Base-by-base conservation (phyloP, 176 grass and related monocot species). In the Alloteropsis semialata region DNA sequence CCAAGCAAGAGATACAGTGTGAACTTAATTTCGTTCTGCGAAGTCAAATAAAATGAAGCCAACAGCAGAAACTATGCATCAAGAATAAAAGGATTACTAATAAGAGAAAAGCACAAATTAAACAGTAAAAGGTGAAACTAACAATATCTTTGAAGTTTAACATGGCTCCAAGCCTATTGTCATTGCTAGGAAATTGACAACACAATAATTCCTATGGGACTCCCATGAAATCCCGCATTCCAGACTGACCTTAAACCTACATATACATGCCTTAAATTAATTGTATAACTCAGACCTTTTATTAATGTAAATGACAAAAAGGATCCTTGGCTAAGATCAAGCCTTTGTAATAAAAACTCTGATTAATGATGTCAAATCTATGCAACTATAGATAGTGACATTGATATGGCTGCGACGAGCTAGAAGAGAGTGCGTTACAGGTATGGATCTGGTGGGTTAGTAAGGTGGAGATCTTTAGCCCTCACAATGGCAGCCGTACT, bases 1-100 rank as follows among this genome's bases (percentile, higher is more conserved):
- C 34, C 55, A 86, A 54, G 74, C 32, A 85, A 60, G 45, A 93
- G 62, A 65, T 54, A 69, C 44, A 73, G 50, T 68, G 25, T 28
- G 15, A 13, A 84, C 19, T 53, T 48, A 44, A 65, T 86, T 37
- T 87, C 14, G 14, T 76, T 71, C 34, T 5, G 13, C 6, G 8
- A 25, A 69, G 41, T 48, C 30, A 69, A 81, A 5, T 54, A 55
- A 19, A 33, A 29, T 60, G 18, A 25, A 73, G 27, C 29, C 16
- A 75, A 44, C 54, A 81, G 29, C 8, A 77, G 22, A 63, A 78
- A 21, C 69, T 71, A 60, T 53, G 21, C 34, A 34, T 81, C 44
- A 71, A 85, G 17, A 24, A 71, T 46, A 77, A 70, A 77, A 59
- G 49, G 28, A 70, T 30, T 44, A 69, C 16, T 36, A 53, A 37